These are phyloP conservation scores for Sarocladiaceae sp. DNA, from an alignment of 2,329 filamentous ascomycete genomes.

Conservation along the genomic window DNA sequence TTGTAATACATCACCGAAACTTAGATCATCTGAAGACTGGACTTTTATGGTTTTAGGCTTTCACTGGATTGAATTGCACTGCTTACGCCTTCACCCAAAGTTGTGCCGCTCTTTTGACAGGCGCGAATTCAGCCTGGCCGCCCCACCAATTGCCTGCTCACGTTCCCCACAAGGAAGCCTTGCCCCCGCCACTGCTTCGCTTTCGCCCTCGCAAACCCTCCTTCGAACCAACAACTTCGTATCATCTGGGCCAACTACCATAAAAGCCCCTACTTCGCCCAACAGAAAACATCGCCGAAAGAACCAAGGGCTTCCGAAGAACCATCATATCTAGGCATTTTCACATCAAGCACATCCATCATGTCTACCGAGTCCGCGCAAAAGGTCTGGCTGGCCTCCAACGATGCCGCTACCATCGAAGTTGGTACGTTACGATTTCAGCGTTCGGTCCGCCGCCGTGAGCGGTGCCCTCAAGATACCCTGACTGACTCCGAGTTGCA, in stretches of 20 bases:
- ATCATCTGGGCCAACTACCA: background rate
- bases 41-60: no score
- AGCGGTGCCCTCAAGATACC: conserved; percentile 1
- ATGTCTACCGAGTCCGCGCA: conserved; percentile 32
- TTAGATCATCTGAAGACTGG: no score
- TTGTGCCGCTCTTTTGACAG: conserved; percentile 2
- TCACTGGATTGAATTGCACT: no score
- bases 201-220: background rate
- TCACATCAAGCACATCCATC: conserved; percentile 14
- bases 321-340: background rate
- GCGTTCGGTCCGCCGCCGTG: background rate
- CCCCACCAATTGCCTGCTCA: conserved; percentile 2
- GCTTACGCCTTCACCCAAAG: background rate
- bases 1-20: no score
- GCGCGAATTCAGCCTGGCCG: conserved; percentile 5
- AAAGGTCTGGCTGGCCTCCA: conserved; percentile 48
- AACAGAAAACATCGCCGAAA: background rate
- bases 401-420: conserved; percentile 43
- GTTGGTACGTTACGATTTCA: conserved; percentile 35
- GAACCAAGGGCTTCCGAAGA: background rate
- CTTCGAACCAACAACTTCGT: background rate
- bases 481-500: conserved; percentile 24
- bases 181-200: background rate
- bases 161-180: background rate
- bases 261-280: background rate